phyloP scores from a whole-genome alignment of 2,329 filamentous ascomycete species.

The Clonostachys sp. region DNA sequence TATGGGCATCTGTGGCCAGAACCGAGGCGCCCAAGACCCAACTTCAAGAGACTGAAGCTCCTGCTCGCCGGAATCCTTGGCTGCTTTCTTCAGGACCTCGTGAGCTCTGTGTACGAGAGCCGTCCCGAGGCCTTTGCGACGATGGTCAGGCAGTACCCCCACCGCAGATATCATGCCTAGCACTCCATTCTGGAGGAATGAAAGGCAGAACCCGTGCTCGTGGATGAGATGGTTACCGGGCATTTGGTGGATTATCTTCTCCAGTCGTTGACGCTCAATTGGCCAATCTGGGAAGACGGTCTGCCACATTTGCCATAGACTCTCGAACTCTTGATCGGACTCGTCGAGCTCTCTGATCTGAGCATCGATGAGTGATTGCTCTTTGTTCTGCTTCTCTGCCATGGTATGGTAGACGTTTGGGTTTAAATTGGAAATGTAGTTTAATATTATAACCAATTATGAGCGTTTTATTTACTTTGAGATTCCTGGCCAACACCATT shows the following conservation, averaged over 20 bases:
- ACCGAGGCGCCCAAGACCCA: conserved; percentile 10
- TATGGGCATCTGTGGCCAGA: conserved; percentile 12
- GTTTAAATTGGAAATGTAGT: no score
- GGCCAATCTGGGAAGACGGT: conserved; percentile 12
- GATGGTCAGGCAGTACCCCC: conserved; percentile 10
- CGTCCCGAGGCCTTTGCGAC: conserved; percentile 8
- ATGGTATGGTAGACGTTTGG: no score
- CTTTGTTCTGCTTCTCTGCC: no score
- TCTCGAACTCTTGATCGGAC: conserved; percentile 5
- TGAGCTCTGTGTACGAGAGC: conserved; percentile 7
- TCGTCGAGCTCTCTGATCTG: no score
- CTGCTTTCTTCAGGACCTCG: not conserved
- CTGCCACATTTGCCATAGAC: conserved; percentile 11
- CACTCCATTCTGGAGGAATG: conserved; percentile 1
- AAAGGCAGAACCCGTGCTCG: conserved; percentile 9
- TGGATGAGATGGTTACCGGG: not conserved
- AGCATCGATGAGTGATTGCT: no score
- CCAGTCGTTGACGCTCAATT: conserved; percentile 4
- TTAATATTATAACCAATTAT: no score
- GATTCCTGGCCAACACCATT: no score
- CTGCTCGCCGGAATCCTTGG: not conserved
- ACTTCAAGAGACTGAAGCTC: conserved; percentile 8
- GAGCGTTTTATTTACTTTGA: no score
- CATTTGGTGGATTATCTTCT: conserved; percentile 3
- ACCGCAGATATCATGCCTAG: conserved; percentile 9